phyloP scores from a whole-genome alignment of 225 moss, liverwort and hornwort species.

The Marchantia polymorpha region DNA sequence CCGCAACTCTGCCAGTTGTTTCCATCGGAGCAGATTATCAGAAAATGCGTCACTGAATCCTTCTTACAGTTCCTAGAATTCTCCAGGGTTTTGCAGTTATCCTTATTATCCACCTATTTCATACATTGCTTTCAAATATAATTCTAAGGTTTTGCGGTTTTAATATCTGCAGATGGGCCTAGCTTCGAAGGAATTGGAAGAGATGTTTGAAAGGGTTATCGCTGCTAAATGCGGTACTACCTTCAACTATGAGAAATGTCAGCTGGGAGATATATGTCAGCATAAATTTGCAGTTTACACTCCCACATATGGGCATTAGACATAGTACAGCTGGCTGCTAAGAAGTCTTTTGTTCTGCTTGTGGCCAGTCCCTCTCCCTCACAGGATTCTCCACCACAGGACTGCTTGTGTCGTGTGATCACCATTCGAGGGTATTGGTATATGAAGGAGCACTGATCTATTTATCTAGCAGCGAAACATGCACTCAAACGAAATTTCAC shows the following conservation, averaged over 20 bases:
- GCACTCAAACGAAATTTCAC: not conserved
- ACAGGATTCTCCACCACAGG: not conserved
- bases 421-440: not conserved
- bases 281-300: not conserved
- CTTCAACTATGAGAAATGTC: not conserved
- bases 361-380: not conserved
- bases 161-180: conserved; percentile 25
- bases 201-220: conserved; percentile 36
- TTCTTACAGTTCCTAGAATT: too few relatives aligned
- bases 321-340: not conserved
- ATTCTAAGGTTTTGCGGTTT: not conserved
- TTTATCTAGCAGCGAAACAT: not conserved
- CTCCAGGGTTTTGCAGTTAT: too few relatives aligned
- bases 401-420: not conserved
- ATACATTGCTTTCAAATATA: too few relatives aligned
- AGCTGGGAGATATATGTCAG: not conserved
- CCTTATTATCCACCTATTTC: too few relatives aligned
- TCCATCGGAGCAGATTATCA: not conserved
- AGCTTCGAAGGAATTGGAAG: conserved; percentile 42
- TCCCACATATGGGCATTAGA: not conserved
- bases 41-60: too few relatives aligned
- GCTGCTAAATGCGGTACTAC: conserved; percentile 32
- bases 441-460: not conserved
- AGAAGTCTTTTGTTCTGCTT: not conserved
- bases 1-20: not conserved